Evolutionary conservation across 2,329 filamentous ascomycete species (phyloP), one percentile per base, ranked within the genome.

Genomic region (Chaetomium strumarium): DNA sequence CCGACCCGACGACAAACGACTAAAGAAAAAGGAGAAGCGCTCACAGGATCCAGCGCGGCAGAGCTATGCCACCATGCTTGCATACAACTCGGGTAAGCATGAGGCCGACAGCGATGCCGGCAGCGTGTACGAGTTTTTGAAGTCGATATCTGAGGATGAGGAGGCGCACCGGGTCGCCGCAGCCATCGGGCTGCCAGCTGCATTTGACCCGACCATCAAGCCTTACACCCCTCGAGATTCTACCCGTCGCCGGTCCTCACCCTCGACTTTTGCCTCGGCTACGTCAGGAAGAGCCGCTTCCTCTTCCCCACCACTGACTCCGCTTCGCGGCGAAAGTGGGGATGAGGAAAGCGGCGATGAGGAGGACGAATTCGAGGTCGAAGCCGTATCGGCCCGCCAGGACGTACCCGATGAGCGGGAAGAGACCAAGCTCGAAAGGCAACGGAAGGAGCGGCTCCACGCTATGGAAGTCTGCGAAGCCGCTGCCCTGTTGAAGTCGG

Each of bases 1-100:
- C 10, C 82, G 91, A 4, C 90, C 91, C 34, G 87, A 86, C 31
- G 86, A 88, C 56, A 95, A 95, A 72, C 85, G 91, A 17, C 81
- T 88, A 65, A 93, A 93, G 71, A 95, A 95, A 73, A 95, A 93
- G 70, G 79, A 80, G 54, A 96, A 96, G 73, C 84, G 91, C 30
- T 79, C 83, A 46, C 83, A 86, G 49, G 89, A 96, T 62, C 84
- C 88, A 6, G 77, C 75, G 14, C 80, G 90, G 33, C 83, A 86
- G 60, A 86, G 84, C 41, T 96, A 96, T 66, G 76, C 84, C 47
- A 80, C 85, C 49, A 90, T 96, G 69, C 73, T 96, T 10, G 81
- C 86, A 47, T 78, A 86, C 61, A 77, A 70, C 9, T 66, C 73
- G 41, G 78, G 78, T 33, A 74, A 73, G 45, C 80, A 83, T 61